Base-by-base conservation (phyloP, 192 early-diverging fungal genomes). In the Tieghemiomyces parasiticus region DNA sequence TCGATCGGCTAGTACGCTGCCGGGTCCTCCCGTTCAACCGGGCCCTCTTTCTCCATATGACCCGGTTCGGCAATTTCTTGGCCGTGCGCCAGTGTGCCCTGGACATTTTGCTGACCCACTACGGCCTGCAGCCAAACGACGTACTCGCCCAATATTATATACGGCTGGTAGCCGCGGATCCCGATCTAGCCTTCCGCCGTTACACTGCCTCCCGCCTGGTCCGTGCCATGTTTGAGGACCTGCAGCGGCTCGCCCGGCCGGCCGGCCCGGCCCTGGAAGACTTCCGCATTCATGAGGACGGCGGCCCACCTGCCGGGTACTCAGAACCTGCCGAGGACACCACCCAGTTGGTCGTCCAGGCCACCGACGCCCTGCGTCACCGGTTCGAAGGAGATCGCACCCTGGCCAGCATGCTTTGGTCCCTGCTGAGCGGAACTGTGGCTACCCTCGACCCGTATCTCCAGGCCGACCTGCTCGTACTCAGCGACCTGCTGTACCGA, bases 91-190 rank as follows among this genome's bases (percentile, higher is more conserved):
- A 87, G 45, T 66, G 70, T 2, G 88, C 89, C 0, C 75, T 93
- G 31, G 87, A 89, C 32, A 79, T 81, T 6, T 65, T 97, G 30
- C 60, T 95, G 32, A 42, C 92, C 47, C 72, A 93, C 55, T 81
- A 80, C 60, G 84, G 82, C 0, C 63, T 92, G 20, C 65, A 63
- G 1, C 70, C 73, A 49, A 61, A 65, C 35, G 64, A 67, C 22
- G 53, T 62, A 2, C 63, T 71, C 0, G 67, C 74, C 14, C 61
- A 46, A 25, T 65, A 65, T 35, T 63, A 67, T 46, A 53, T 56
- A 8, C 63, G 58, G 4, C 25, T 71, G 58, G 66, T 68, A 0
- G n/a, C 61, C 10, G 65, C 69, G 24, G 54, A 56, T 31, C 54
- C 54, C 3, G 54, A 56, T 56, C 34, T 56, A 29, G 54, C 54